Evolutionary conservation across 2,329 filamentous ascomycete species (phyloP).

Genomic region (Cladorrhinum sp.): DNA sequence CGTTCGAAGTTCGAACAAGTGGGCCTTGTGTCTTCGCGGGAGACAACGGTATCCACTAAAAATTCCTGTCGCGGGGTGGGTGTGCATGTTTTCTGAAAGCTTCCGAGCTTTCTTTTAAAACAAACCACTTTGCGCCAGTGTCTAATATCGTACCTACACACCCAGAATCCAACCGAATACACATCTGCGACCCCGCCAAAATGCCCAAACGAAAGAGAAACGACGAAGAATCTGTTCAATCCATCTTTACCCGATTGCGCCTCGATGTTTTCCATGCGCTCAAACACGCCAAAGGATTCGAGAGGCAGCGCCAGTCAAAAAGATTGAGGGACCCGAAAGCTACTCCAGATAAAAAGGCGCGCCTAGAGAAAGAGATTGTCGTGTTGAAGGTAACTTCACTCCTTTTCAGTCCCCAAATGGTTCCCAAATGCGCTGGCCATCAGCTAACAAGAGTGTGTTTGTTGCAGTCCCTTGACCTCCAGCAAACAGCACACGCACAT

Average conservation of each 20-base stretch:
- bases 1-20: not conserved
- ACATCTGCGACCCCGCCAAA: not conserved
- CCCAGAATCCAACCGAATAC: not conserved
- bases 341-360: slow-evolving; percentile 48
- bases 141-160: not conserved
- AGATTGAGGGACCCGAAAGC: slow-evolving; percentile 48
- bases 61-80: slow-evolving; percentile 10
- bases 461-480: slow-evolving; percentile 53
- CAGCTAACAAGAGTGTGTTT: not conserved
- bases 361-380: slow-evolving; percentile 60
- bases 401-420: not conserved
- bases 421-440: not conserved
- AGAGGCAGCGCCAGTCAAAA: slow-evolving; percentile 72
- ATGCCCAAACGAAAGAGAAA: slow-evolving; percentile 60
- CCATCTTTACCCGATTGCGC: slow-evolving; percentile 52
- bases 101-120: not conserved
- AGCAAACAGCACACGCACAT: slow-evolving; percentile 55
- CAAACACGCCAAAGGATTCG: slow-evolving; percentile 71
- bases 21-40: not conserved
- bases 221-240: slow-evolving; percentile 43
- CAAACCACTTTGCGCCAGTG: not conserved
- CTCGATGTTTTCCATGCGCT: slow-evolving; percentile 64
- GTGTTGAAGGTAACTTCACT: slow-evolving; percentile 50
- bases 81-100: slow-evolving; percentile 4
- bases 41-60: not conserved